These are phyloP conservation scores for Lepidium aucheri DNA, from an alignment of 345 rosid species.

Conservation along the genomic window DNA sequence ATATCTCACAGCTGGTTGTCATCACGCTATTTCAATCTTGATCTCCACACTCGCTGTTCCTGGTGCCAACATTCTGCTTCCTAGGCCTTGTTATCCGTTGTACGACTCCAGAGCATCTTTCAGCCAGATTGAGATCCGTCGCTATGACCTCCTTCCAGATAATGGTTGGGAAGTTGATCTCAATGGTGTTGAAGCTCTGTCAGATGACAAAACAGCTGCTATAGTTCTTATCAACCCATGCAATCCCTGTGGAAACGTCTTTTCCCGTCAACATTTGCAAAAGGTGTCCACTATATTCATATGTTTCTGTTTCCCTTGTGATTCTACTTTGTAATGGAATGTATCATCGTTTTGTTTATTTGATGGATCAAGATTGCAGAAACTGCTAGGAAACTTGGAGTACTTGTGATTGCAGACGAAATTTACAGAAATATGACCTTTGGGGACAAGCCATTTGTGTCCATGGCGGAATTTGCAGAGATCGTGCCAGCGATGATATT, in stretches of 20 bases:
- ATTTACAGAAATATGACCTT: slow-evolving; percentile 36
- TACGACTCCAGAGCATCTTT: slow-evolving; percentile 22
- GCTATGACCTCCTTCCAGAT: slow-evolving; percentile 25
- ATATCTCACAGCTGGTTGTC: slow-evolving; percentile 27
- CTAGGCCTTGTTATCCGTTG: slow-evolving; percentile 23
- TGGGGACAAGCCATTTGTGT: slow-evolving; percentile 41
- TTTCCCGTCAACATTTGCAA: slow-evolving; percentile 32
- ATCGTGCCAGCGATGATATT: slow-evolving; percentile 40
- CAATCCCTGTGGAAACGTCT: slow-evolving; percentile 55
- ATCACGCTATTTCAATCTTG: slow-evolving; percentile 26
- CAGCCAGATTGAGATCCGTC: slow-evolving; percentile 27
- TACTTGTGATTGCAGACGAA: slow-evolving; percentile 48
- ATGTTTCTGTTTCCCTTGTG: background rate
- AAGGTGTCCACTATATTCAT: slow-evolving; percentile 11
- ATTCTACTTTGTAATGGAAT: background rate
- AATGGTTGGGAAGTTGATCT: slow-evolving; percentile 21
- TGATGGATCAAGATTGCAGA: slow-evolving; percentile 39
- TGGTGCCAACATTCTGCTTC: slow-evolving; percentile 33
- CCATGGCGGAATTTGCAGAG: slow-evolving; percentile 43
- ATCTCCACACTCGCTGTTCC: slow-evolving; percentile 20
- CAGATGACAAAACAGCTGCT: slow-evolving; percentile 16
- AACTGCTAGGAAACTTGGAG: slow-evolving; percentile 42
- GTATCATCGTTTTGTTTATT: background rate
- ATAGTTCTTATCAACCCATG: slow-evolving; percentile 33
- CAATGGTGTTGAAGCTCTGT: slow-evolving; percentile 19